phyloP scores from a whole-genome alignment of 2,329 filamentous ascomycete genomes.

The Blastomyces gilchristii region DNA sequence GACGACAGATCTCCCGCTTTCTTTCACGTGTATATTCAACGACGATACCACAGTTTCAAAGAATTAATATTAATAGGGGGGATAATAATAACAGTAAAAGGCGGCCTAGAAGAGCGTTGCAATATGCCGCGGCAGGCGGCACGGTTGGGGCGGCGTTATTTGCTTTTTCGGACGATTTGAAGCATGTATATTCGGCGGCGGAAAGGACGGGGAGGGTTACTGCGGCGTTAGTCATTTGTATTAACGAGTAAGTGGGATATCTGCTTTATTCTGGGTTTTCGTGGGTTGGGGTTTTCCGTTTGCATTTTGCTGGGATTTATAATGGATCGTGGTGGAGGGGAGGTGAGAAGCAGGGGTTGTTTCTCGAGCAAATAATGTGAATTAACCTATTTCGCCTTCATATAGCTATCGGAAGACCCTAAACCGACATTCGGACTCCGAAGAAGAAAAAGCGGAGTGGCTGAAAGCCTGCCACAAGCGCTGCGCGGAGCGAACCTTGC shows the following conservation, averaged over 20 bases:
- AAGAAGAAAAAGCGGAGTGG: conserved; percentile 54
- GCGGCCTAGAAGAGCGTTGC: conserved; percentile 21
- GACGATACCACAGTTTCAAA: neutral
- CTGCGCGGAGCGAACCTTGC: conserved; percentile 78
- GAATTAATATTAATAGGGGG: neutral
- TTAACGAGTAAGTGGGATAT: conserved; percentile 62
- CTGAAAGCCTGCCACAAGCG: conserved; percentile 81
- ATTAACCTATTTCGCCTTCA: neutral
- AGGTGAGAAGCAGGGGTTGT: neutral
- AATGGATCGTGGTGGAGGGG: neutral
- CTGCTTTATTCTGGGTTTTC: neutral
- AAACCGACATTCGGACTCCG: conserved; percentile 51
- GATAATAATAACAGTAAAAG: neutral
- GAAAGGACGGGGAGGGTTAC: conserved; percentile 72
- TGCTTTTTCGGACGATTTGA: conserved; percentile 55
- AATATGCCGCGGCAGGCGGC: conserved; percentile 27
- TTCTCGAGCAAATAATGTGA: neutral
- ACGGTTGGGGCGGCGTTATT: conserved; percentile 36
- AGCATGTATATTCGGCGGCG: conserved; percentile 62
- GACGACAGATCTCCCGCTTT: neutral
- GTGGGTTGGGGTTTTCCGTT: neutral
- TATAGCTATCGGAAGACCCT: conserved; percentile 76
- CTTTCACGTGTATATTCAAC: conserved; percentile 5
- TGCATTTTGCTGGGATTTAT: neutral
- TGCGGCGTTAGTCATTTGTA: conserved; percentile 63